Evolutionary conservation across 345 rosid genomes (phyloP).

Genomic region (Sisymbrium altissimum): DNA sequence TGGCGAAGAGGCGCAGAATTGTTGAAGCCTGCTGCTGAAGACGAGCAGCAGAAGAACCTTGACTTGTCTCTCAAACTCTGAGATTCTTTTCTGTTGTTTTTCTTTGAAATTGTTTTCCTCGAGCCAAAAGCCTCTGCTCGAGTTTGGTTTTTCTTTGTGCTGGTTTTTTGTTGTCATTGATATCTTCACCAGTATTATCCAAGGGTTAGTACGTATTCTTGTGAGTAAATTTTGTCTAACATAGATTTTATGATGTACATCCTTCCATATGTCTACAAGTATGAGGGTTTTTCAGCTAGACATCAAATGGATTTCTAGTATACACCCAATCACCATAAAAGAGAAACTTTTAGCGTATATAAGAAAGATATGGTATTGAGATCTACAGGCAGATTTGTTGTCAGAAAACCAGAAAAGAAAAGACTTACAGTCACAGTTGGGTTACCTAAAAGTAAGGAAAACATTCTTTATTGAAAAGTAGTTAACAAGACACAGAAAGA

Average conservation of each 20-base stretch:
- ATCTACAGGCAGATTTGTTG: constrained; percentile 29
- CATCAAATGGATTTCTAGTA: background rate
- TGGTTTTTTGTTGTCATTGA: constrained; percentile 15
- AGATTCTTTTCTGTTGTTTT: constrained; percentile 17
- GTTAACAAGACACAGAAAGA: constrained; percentile 14
- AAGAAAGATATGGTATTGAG: constrained; percentile 9
- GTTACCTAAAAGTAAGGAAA: constrained; percentile 29
- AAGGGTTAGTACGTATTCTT: constrained; percentile 23
- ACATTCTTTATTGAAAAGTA: constrained; percentile 21
- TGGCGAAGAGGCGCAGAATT: constrained; percentile 34
- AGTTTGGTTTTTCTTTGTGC: constrained; percentile 1
- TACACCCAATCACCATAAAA: constrained; percentile 10
- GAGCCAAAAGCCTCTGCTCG: background rate
- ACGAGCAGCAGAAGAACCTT: constrained; percentile 51
- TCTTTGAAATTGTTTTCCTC: background rate
- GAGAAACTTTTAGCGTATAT: background rate
- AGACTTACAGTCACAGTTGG: constrained; percentile 9
- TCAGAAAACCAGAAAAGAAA: constrained; percentile 14
- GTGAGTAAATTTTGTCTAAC: constrained; percentile 27
- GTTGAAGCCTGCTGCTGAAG: constrained; percentile 35
- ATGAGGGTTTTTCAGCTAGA: background rate
- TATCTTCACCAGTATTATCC: constrained; percentile 10
- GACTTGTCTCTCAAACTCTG: constrained; percentile 72
- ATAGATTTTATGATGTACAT: constrained; percentile 12
- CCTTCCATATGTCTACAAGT: constrained; percentile 1